Evolutionary conservation across 1,284 basidiomycete genomes (phyloP), one percentile per base, ranked within the genome.

Genomic region (Trametes hirsuta): DNA sequence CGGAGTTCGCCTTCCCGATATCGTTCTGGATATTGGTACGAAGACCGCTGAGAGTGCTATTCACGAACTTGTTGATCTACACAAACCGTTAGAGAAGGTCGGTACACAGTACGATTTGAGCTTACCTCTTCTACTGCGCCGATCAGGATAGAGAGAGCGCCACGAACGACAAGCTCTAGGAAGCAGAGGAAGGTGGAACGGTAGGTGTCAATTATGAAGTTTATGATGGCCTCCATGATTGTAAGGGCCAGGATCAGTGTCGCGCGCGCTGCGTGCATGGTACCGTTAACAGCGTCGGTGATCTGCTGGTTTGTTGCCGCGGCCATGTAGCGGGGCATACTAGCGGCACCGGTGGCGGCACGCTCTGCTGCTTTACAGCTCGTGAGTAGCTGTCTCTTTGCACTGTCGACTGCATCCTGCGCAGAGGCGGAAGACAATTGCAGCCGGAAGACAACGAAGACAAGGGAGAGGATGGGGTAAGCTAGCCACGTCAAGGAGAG

Each of bases 161-260:
- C 94, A 22, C 88, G 84, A 2, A 99, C 88, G 12, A 94, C 86
- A 47, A 98, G 81, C 76, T 98, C 94, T 65, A 98, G 78, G 65
- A 97, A 94, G 76, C 96, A 98, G 51, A 98, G 81, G 67, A 97
- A 88, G 1, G 95, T 89, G 4, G 93, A 94, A 40, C 94, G 88
- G 73, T 98, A 99, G 54, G 90, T 86, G 75, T 95, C 91, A 68
- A 98, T 86, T 60, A 97, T 84, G 75, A 98, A 98, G 67, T 93
- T 91, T 75, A 97, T 90, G 67, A 97, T 86, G 1, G 81, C 86
- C 71, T 96, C 91, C 83, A 97, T 90, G 42, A 88, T 79, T 0
- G 90, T 95, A 59, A 97, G 78, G 3, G 90, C 78, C 41, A 93
- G 78, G 36, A 93, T 78, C 55, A 96, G 81, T 4, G 87, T 84